Evolutionary conservation across 139 green algal genomes (phyloP).

Genomic region (Closterium sp.): DNA sequence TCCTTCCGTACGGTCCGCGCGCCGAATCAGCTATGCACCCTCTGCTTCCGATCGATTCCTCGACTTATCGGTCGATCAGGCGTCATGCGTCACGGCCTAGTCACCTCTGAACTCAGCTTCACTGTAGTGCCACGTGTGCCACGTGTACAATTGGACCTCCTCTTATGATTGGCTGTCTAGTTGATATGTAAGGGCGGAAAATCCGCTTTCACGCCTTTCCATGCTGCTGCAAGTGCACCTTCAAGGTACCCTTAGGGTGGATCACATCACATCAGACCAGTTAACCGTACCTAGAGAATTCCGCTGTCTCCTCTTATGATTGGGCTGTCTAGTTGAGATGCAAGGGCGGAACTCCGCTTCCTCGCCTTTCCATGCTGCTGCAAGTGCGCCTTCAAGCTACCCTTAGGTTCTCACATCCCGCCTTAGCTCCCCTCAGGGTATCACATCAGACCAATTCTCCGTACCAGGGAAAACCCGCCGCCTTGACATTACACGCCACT

Average conservation of each 20-base stretch:
- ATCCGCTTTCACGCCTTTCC: too few species aligned
- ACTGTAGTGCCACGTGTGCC: not conserved
- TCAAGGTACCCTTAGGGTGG: too few species aligned
- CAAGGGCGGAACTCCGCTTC: too few species aligned
- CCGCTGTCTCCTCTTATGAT: too few species aligned
- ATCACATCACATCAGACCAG: too few species aligned
- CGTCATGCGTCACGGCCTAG: not conserved
- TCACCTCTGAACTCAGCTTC: not conserved
- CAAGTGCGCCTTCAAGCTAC: too few species aligned
- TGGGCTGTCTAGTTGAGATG: too few species aligned
- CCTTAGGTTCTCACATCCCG: too few species aligned
- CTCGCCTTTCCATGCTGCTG: too few species aligned
- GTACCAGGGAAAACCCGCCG: not conserved
- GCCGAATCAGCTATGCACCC: not conserved
- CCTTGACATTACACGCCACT: not conserved
- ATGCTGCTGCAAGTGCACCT: too few species aligned
- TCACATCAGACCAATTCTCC: too few species aligned
- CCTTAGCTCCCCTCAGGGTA: too few species aligned
- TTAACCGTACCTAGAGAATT: not conserved
- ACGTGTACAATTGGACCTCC: not conserved
- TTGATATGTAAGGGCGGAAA: not conserved
- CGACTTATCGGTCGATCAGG: not conserved
- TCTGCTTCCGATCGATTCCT: not conserved
- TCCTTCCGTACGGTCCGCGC: not conserved
- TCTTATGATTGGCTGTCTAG: not conserved